These are phyloP conservation scores for Pseudogymnoascus sp. DNA, from an alignment of 2,329 filamentous ascomycete species.

Conservation along the genomic window DNA sequence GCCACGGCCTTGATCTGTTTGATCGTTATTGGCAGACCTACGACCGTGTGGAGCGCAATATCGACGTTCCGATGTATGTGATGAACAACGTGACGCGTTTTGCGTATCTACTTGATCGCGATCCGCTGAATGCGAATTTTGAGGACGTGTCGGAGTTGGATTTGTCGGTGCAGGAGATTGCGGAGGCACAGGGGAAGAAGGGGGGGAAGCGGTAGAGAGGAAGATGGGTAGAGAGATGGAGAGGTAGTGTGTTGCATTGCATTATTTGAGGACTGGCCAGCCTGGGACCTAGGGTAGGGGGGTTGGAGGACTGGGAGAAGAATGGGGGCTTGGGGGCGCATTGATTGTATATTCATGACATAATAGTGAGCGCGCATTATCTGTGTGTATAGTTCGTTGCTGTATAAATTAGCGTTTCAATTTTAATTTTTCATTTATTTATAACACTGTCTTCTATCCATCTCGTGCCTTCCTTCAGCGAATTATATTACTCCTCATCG, in stretches of 20 bases:
- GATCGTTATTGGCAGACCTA: constrained; percentile 6
- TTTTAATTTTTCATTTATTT: neutral
- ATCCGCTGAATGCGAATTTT: constrained; percentile 3
- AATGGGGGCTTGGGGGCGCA: neutral
- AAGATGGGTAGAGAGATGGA: neutral
- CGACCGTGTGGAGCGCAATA: neutral
- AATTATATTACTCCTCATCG: neutral
- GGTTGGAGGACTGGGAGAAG: neutral
- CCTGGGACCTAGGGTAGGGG: neutral
- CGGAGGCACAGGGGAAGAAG: neutral
- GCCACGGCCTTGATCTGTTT: constrained; percentile 42
- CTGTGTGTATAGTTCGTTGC: neutral
- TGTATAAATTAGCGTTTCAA: neutral
- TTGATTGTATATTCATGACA: neutral
- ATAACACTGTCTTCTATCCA: too few species aligned
- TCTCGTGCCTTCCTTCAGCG: neutral
- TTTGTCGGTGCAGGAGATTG: neutral
- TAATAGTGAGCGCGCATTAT: neutral
- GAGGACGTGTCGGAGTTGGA: constrained; percentile 1
- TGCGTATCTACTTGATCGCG: constrained; percentile 1
- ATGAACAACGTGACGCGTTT: neutral
- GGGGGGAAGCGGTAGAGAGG: constrained; percentile 14
- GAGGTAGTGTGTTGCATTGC: neutral
- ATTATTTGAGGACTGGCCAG: neutral
- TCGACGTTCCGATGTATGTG: neutral